Conservation (phyloP, 208 protist genomes). For the Acanthamoeba polyphaga region DNA sequence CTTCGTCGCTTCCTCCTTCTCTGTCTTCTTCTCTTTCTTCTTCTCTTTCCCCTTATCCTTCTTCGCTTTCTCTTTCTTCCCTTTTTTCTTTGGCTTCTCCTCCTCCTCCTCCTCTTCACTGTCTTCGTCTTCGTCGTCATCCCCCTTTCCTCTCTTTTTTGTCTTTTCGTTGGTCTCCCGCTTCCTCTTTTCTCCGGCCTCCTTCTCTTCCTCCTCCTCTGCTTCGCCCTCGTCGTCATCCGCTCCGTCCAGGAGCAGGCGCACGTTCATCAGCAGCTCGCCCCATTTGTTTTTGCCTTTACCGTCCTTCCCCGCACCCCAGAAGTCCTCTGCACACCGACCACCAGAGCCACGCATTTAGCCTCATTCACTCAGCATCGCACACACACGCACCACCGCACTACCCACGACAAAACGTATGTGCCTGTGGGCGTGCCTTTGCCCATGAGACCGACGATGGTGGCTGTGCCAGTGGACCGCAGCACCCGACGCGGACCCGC, state of each 20-base stretch:
- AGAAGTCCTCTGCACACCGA: not conserved
- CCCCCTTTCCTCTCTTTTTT: not conserved
- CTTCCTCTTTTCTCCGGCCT: not conserved
- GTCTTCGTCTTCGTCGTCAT: not conserved
- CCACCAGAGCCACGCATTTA: no score
- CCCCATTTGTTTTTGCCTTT: conserved; percentile 5
- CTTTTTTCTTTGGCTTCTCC: not conserved
- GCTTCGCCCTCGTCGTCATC: not conserved
- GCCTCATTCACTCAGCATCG: not conserved
- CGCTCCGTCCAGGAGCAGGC: not conserved
- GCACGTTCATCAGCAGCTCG: conserved; percentile 30
- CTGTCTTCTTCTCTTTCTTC: not conserved
- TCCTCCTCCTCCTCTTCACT: not conserved
- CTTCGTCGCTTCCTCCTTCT: not conserved
- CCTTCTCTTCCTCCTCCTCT: conserved; percentile 28
- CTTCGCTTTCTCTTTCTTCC: not conserved
- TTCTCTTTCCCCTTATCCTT: not conserved
- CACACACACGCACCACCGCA: not conserved
- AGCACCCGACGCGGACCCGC: not conserved
- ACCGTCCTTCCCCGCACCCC: not conserved
- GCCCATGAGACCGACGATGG: not conserved
- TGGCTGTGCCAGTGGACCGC: not conserved
- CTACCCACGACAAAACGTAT: not conserved
- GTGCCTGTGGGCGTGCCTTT: not conserved
- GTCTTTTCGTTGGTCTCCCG: not conserved